Evolutionary conservation across 2,329 filamentous ascomycete species (phyloP).

Genomic region (Trichoderma pleuroti): DNA sequence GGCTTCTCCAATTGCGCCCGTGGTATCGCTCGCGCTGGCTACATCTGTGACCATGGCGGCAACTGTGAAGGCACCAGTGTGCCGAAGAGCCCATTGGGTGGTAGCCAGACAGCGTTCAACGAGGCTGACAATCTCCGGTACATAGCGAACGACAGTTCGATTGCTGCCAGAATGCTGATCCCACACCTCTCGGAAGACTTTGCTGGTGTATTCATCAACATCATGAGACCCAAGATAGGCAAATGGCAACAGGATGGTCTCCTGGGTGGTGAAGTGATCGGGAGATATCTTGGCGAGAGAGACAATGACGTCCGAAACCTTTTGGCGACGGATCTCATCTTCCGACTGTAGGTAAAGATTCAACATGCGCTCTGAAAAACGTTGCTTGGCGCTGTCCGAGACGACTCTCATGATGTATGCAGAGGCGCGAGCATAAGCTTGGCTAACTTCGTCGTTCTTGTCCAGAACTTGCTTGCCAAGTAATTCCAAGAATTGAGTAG

Average conservation of each 20-base stretch:
- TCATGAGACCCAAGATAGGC: conserved; percentile 87
- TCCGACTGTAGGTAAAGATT: conserved; percentile 79
- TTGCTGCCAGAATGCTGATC: conserved; percentile 82
- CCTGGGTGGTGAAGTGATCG: conserved; percentile 78
- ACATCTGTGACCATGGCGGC: conserved; percentile 69
- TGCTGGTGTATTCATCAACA: conserved; percentile 71
- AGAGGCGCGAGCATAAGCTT: conserved; percentile 79
- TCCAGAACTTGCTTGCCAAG: conserved; percentile 82
- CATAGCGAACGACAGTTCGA: conserved; percentile 76
- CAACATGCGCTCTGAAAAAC: conserved; percentile 53
- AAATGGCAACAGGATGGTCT: conserved; percentile 75
- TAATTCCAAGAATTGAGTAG: conserved; percentile 70
- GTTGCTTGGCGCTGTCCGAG: conserved; percentile 46
- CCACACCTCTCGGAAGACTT: conserved; percentile 84
- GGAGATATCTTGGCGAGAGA: conserved; percentile 82
- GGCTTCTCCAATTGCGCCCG: conserved; percentile 56
- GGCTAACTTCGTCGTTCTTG: conserved; percentile 88
- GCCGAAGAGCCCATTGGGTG: conserved; percentile 85
- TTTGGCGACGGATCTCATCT: conserved; percentile 68
- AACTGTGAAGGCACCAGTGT: conserved; percentile 77
- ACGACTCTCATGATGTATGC: conserved; percentile 74
- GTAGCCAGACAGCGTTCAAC: conserved; percentile 68
- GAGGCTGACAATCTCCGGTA: conserved; percentile 74
- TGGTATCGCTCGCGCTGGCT: conserved; percentile 53
- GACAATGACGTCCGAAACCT: conserved; percentile 78